Conservation (phyloP, 2,329 filamentous ascomycete genomes). For the Thermothelomyces thermophilus region DNA sequence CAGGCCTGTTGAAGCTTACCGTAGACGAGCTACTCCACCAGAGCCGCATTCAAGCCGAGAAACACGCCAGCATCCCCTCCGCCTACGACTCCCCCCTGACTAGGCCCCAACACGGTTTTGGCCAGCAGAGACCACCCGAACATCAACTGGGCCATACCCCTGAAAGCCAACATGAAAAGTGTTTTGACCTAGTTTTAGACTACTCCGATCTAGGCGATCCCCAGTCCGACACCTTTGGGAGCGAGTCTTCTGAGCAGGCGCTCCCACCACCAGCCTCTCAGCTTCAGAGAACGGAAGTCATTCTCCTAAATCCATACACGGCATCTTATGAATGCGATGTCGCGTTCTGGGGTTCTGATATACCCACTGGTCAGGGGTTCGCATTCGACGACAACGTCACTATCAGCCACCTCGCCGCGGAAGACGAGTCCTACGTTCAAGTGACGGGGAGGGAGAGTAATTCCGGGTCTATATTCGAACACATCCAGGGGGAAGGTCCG, state of each 20-base stretch:
- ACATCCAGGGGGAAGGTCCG: not conserved
- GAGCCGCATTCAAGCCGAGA: conserved; percentile 12
- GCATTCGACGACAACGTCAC: conserved; percentile 2
- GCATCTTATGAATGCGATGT: conserved; percentile 22
- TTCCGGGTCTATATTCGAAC: conserved; percentile 3
- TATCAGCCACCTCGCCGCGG: conserved; percentile 1
- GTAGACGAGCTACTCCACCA: conserved; percentile 25
- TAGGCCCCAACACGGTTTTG: not conserved
- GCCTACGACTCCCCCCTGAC: conserved; percentile 1
- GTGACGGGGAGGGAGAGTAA: conserved; percentile 13
- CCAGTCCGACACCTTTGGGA: not conserved
- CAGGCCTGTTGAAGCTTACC: conserved; percentile 22
- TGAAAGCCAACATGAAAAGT: not conserved
- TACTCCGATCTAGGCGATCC: conserved; percentile 7
- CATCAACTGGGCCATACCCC: not conserved
- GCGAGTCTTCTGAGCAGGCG: not conserved
- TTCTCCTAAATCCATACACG: conserved; percentile 21
- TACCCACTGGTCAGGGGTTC: conserved; percentile 4
- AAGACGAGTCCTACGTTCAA: conserved; percentile 10
- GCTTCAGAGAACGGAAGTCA: conserved; percentile 11
- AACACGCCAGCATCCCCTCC: not conserved
- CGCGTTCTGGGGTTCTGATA: conserved; percentile 9
- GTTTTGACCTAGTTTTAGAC: conserved; percentile 10
- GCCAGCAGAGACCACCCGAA: not conserved
- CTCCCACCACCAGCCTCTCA: not conserved